These are phyloP conservation scores for Imleria badia DNA, from an alignment of 768 basidiomycete genomes.

Conservation along the genomic window DNA sequence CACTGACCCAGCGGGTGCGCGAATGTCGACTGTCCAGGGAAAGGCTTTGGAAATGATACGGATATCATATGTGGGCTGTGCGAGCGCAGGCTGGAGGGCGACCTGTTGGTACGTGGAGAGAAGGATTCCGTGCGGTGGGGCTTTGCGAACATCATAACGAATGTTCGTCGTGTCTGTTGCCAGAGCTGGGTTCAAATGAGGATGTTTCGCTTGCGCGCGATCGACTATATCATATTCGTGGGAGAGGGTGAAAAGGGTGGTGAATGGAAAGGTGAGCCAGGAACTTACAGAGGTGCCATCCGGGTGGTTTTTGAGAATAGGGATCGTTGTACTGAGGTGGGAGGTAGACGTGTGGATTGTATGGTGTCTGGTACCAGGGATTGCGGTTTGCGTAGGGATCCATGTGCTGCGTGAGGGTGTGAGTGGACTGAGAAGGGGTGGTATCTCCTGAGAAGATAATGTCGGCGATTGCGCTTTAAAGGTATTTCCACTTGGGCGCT, in stretches of 20 bases:
- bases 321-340: conserved; percentile 21
- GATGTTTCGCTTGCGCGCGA: conserved; percentile 40
- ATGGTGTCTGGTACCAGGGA: conserved; percentile 27
- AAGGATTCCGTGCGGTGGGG: conserved; percentile 42
- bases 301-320: conserved; percentile 8
- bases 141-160: conserved; percentile 48
- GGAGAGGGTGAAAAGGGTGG: neutral
- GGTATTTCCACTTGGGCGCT: conserved; percentile 16
- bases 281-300: conserved; percentile 19
- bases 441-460: neutral
- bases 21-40: conserved; percentile 65
- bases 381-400: conserved; percentile 22
- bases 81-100: conserved; percentile 38
- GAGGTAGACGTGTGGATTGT: conserved; percentile 32
- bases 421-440: neutral
- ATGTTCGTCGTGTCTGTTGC: conserved; percentile 51
- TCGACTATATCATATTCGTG: conserved; percentile 11
- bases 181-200: conserved; percentile 53
- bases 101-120: conserved; percentile 42
- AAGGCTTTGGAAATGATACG: conserved; percentile 61
- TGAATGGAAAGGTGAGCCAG: neutral
- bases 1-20: conserved; percentile 27
- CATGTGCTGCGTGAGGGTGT: conserved; percentile 12
- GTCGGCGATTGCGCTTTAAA: conserved; percentile 7
- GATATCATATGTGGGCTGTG: conserved; percentile 34